phyloP scores from a whole-genome alignment of 192 early-diverging fungal species.

The Thoreauomyces humboldtii region DNA sequence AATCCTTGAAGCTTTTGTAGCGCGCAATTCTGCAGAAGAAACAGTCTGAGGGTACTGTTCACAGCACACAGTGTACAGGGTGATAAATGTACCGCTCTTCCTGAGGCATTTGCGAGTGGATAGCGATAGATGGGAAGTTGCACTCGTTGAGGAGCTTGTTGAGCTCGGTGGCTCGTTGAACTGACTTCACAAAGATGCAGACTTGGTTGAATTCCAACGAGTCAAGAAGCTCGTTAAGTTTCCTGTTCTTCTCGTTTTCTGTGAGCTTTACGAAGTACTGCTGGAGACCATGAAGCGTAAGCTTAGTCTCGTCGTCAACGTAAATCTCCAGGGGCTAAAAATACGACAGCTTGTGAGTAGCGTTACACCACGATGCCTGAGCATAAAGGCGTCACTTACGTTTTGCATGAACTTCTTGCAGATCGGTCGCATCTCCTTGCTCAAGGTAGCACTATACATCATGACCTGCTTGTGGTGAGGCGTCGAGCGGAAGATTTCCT shows the following conservation, averaged over 20 bases:
- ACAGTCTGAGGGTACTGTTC: not conserved
- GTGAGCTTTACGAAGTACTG: conserved; percentile 88
- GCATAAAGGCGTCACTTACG: conserved; percentile 56
- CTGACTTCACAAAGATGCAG: conserved; percentile 93
- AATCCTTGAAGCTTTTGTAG: conserved; percentile 95
- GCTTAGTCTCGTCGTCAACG: conserved; percentile 96
- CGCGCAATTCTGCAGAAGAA: conserved; percentile 68
- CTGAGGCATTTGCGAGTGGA: conserved; percentile 89
- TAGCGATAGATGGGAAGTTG: conserved; percentile 92
- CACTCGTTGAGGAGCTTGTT: conserved; percentile 83
- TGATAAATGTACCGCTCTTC: conserved; percentile 69
- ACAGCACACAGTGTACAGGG: no score
- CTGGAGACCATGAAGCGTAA: conserved; percentile 95
- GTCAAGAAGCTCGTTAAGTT: conserved; percentile 89
- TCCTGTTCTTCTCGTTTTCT: conserved; percentile 89
- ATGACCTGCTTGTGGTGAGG: conserved; percentile 98
- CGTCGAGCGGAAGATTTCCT: conserved; percentile 91
- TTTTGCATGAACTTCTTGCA: conserved; percentile 99
- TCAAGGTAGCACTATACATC: conserved; percentile 96
- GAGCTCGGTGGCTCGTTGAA: conserved; percentile 79
- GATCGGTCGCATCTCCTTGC: conserved; percentile 86
- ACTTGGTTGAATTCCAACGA: conserved; percentile 98
- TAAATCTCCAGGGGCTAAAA: conserved; percentile 90
- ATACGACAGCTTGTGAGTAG: no score
- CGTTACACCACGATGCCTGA: conserved; percentile 13